phyloP scores from a whole-genome alignment of 1,284 basidiomycete genomes.

The Trametes polyzona region DNA sequence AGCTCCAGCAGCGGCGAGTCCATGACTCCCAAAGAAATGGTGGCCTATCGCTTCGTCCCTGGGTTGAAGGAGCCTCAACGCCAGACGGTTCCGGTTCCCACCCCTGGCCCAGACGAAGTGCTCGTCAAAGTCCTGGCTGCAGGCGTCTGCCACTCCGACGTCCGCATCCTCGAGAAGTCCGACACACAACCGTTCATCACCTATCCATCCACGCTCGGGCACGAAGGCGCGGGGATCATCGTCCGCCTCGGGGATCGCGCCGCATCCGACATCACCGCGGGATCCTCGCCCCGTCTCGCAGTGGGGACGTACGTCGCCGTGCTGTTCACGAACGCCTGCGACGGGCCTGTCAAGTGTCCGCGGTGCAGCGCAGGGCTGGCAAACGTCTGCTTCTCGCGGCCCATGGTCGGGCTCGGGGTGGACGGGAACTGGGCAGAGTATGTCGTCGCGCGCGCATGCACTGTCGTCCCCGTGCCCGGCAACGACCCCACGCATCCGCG shows the following conservation, averaged over 20 bases:
- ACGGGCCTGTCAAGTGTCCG: conserved; percentile 12
- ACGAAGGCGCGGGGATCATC: conserved; percentile 30
- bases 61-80: conserved; percentile 10
- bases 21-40: conserved; percentile 22
- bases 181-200: conserved; percentile 1
- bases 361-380: conserved; percentile 18
- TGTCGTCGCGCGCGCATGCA: conserved; percentile 18
- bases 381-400: conserved; percentile 24
- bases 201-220: conserved; percentile 24
- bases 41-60: conserved; percentile 26
- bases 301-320: conserved; percentile 29
- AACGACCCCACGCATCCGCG: conserved; percentile 3
- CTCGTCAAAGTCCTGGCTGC: conserved; percentile 30
- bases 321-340: conserved; percentile 26
- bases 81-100: conserved; percentile 23
- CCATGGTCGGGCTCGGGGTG: conserved; percentile 20
- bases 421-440: conserved; percentile 30
- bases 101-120: conserved; percentile 24
- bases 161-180: conserved; percentile 15
- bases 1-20: too few relatives aligned
- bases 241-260: conserved; percentile 20
- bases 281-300: conserved; percentile 3
- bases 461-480: conserved; percentile 26
- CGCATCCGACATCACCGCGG: conserved; percentile 6
- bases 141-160: conserved; percentile 30